Conservation (phyloP, 2,329 filamentous ascomycete genomes). For the Neofusicoccum laricinum region DNA sequence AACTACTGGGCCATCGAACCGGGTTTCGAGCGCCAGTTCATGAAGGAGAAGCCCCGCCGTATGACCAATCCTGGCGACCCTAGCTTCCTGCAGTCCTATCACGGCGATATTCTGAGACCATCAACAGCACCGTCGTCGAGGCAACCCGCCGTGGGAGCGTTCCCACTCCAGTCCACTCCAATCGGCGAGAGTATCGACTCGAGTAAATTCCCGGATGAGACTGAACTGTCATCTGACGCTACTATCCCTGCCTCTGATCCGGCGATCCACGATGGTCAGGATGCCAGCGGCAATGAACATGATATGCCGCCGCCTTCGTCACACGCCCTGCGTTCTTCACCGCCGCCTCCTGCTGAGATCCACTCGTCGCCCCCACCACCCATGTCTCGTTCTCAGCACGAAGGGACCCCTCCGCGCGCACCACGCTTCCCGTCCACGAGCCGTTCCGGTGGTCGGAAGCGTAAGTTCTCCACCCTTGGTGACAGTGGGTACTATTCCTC, state of each 20-base stretch:
- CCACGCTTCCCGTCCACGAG: slow-evolving; percentile 62
- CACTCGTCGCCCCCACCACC: slow-evolving; percentile 94
- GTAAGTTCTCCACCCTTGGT: slow-evolving; percentile 75
- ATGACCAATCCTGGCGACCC: slow-evolving; percentile 41
- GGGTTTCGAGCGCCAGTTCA: slow-evolving; percentile 85
- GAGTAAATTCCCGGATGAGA: slow-evolving; percentile 50
- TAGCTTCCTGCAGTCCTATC: slow-evolving; percentile 30
- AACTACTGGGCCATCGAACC: slow-evolving; percentile 94
- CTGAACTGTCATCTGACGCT: slow-evolving; percentile 51
- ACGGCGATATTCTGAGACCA: slow-evolving; percentile 34
- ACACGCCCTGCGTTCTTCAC: slow-evolving; percentile 61
- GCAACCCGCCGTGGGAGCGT: slow-evolving; percentile 4
- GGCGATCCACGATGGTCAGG: slow-evolving; percentile 47
- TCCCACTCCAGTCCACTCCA: slow-evolving; percentile 12
- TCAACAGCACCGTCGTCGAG: slow-evolving; percentile 33
- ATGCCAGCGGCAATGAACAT: slow-evolving; percentile 29
- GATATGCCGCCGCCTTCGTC: slow-evolving; percentile 41
- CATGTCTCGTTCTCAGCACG: slow-evolving; percentile 57
- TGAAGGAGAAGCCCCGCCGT: slow-evolving; percentile 77
- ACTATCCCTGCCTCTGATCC: slow-evolving; percentile 52
- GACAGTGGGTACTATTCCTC: slow-evolving; percentile 98
- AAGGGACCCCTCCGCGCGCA: slow-evolving; percentile 73
- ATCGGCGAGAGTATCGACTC: slow-evolving; percentile 47
- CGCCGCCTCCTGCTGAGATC: slow-evolving; percentile 67
- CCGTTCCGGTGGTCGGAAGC: slow-evolving; percentile 66